A percentile compares a stretch with the other conserved stretches of the same genome.
Evolutionary conservation across 164 flowering plant genomes (phyloP).

Genomic region (Saururus chinensis): DNA sequence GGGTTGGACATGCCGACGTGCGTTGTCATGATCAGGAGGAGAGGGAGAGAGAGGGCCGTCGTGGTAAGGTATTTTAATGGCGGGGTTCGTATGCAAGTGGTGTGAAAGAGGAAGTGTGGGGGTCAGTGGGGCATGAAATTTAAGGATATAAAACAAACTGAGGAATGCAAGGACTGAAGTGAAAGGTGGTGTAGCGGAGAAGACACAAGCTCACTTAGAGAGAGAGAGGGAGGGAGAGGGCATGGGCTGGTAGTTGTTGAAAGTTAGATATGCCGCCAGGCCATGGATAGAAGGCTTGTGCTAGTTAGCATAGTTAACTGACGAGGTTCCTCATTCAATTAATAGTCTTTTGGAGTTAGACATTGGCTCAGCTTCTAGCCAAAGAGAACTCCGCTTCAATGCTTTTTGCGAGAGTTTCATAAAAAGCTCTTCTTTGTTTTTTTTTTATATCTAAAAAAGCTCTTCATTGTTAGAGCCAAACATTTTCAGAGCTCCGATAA

Average conservation of each 20-base stretch:
- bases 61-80: slow-evolving; percentile 16
- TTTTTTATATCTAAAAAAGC: too few relatives aligned
- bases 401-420: too few relatives aligned
- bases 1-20: slow-evolving; percentile 67
- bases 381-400: too few relatives aligned
- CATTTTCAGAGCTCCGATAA: too few relatives aligned
- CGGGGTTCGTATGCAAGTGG: slow-evolving; percentile 2
- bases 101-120: background rate
- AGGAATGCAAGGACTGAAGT: slow-evolving; percentile 2
- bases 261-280: slow-evolving; percentile 46
- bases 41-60: background rate
- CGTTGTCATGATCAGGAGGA: slow-evolving; percentile 29
- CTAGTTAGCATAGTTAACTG: background rate
- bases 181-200: background rate
- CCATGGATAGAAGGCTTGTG: background rate
- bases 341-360: too few relatives aligned
- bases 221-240: background rate
- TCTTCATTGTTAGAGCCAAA: too few relatives aligned
- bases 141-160: slow-evolving; percentile 69
- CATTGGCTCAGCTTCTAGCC: too few relatives aligned
- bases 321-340: too few relatives aligned
- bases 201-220: background rate
- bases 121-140: slow-evolving; percentile 20
- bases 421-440: too few relatives aligned
- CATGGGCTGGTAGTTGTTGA: slow-evolving; percentile 63